Percentiles rank a stretch among this genome's conserved stretches.
Conservation (phyloP, 1,139 yeast species). For the Yamadazyma buinensis region DNA sequence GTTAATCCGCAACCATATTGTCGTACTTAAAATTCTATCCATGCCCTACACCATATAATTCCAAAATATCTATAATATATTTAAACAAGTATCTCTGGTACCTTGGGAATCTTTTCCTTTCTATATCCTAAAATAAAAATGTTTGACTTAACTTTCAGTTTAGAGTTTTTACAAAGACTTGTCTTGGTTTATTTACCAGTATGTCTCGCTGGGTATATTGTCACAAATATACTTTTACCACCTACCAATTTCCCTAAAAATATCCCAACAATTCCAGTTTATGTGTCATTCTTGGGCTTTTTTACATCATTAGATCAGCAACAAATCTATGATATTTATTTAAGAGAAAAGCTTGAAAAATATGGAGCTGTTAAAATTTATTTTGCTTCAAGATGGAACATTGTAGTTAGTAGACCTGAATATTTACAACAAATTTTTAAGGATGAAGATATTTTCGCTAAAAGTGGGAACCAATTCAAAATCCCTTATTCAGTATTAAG, state of each 20-base stretch:
- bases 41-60: too few relatives aligned
- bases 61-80: too few relatives aligned
- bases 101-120: too few relatives aligned
- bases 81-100: too few relatives aligned
- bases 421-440: slow-evolving; percentile 44
- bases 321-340: slow-evolving; percentile 40
- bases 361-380: slow-evolving; percentile 60
- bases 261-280: slow-evolving; percentile 62
- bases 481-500: slow-evolving; percentile 56
- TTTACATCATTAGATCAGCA: slow-evolving; percentile 46
- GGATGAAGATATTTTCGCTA: slow-evolving; percentile 48
- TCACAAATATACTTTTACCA: slow-evolving; percentile 14
- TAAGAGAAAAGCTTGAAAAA: slow-evolving; percentile 37
- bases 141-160: too few relatives aligned
- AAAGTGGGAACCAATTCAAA: slow-evolving; percentile 59
- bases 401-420: slow-evolving; percentile 49
- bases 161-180: too few relatives aligned
- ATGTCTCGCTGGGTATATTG: background rate
- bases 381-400: slow-evolving; percentile 64
- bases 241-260: slow-evolving; percentile 32
- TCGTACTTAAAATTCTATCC: too few relatives aligned
- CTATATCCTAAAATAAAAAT: too few relatives aligned
- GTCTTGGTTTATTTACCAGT: slow-evolving; percentile 2
- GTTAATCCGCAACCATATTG: too few relatives aligned
- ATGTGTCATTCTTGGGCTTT: slow-evolving; percentile 50